Base-by-base conservation (phyloP, 768 basidiomycete genomes). In the Mycena latifolia region DNA sequence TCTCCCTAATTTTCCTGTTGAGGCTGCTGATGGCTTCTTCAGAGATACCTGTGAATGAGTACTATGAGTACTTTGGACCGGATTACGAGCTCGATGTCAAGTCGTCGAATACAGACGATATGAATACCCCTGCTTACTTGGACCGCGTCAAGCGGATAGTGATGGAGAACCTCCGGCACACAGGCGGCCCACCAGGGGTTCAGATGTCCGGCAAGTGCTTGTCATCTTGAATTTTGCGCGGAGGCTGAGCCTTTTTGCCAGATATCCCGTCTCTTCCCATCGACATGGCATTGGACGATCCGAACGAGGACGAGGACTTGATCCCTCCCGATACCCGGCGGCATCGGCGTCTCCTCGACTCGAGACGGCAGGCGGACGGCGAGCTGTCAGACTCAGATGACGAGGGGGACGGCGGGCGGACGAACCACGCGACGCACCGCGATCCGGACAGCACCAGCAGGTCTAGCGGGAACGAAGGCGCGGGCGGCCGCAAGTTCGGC, bases 41-140 rank as follows among this genome's bases (percentile, higher is more conserved):
- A 96, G 97, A 94, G 75, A 97, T 99, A 58, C 98, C 98, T 3
- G 92, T 96, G 69, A 99, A 99, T 74, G 98, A 99, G 79, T 99
- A 99, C 80, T 99, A 96, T 74, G 97, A 99, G 75, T 99, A 99
- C 78, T 99, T 98, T 77, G 98, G 98, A 0, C 98, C 98, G 3
- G 95, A 97, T 73, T 98, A 99, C 74, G 89, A 96, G 75, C 86
- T 99, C 33, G 95, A 99, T 75, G 98, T 99, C 29, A 94, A 92
- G 72, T 82, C 95, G 15, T 96, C 94, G 15, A 99, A 99, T 75
- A 92, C 95, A 65, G 96, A 98, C 70, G 97, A 99, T 74, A 81
- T 97, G 81, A 99, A 99, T 75, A 93, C 94, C 4, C 88, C 88
- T 6, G 93, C 93, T 65, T 99, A 99, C 77, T 84, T 99, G 63